Conservation (phyloP, 176 grass and related monocot genomes). For the Aegilops umbellulata region DNA sequence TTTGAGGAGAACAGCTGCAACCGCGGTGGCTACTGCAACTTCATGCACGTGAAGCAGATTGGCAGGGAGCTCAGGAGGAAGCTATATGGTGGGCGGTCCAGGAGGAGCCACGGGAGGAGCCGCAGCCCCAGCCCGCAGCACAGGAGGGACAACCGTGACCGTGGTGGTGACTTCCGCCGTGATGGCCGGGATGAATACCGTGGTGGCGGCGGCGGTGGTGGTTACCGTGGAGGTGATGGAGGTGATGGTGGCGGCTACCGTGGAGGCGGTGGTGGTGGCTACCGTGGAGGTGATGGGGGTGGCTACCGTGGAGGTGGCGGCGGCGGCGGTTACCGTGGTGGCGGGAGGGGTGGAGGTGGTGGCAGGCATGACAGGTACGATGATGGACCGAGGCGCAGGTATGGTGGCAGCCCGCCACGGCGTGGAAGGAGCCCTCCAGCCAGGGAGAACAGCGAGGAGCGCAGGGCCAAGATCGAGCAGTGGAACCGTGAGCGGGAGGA, state of each 20-base stretch:
- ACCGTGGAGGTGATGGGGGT: conserved; percentile 16
- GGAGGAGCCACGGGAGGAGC: conserved; percentile 51
- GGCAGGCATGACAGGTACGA: conserved; percentile 56
- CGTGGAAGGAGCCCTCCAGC: conserved; percentile 49
- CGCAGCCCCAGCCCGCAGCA: conserved; percentile 48
- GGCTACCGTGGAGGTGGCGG: conserved; percentile 12
- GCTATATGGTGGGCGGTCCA: conserved; percentile 39
- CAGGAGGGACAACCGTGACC: conserved; percentile 47
- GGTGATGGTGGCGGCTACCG: not conserved
- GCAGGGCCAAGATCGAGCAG: conserved; percentile 72
- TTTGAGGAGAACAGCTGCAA: conserved; percentile 72
- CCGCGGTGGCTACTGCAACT: conserved; percentile 61
- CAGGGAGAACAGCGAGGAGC: conserved; percentile 65
- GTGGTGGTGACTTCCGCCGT: conserved; percentile 35
- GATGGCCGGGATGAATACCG: conserved; percentile 23
- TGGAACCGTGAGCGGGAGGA: conserved; percentile 72
- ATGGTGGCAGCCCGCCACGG: conserved; percentile 50
- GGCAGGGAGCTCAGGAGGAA: conserved; percentile 59
- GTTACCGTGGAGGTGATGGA: conserved; percentile 17
- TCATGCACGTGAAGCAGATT: conserved; percentile 70
- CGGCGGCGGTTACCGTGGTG: conserved; percentile 15
- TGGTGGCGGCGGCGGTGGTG: conserved; percentile 15
- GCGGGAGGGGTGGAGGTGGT: conserved; percentile 3
- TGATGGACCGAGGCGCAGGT: conserved; percentile 47
- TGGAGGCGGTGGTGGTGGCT: conserved; percentile 25